Evolutionary conservation across 306 rosid genomes (phyloP), one percentile per base, ranked within the genome.

Genomic region (Crataegus laevigata): DNA sequence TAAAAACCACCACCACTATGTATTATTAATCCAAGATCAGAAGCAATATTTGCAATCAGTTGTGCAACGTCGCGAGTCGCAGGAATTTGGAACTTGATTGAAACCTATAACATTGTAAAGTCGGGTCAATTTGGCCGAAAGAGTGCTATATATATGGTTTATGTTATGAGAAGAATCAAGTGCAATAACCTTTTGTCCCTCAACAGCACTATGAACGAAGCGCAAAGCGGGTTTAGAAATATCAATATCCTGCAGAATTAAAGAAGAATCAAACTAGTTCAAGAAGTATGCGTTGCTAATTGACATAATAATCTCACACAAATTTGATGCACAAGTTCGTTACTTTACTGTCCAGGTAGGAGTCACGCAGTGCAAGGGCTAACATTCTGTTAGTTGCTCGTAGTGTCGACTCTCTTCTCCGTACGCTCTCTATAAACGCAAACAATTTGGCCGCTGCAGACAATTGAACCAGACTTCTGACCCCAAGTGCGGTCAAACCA

Each of bases 81-180:
- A 80, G 97, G 96, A 81, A 90, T 71, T 82, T 87, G 93, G 79
- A 94, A 90, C 83, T 86, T 90, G 69, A 88, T 61, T 43, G 89
- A 77, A 58, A 91, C 86, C 98, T 91, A 76, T 25, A 87, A 59
- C 72, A 74, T 61, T 21, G 73, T 68, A 71, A 26, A 36, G 73
- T 72, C 62, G 71, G 60, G 73, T 87, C 73, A 82, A 68, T 73
- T 50, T 36, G 66, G 71, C 50, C 38, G 47, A 61, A 64, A 10
- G 42, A 24, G 18, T 57, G 54, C 36, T 34, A 54, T 28, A 15
- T 22, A 72, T 1, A 1, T 28, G 32, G 15, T 36, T 57, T 72
- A 34, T 55, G 25, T 55, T n/a, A 57, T 2, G 36, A 72, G 51
- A 22, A 72, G 29, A 28, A 28, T 72, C 28, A 58, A 68, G 40